These are phyloP conservation scores for Glarea lozoyensis DNA, from an alignment of 495 filamentous ascomycete genomes.

Conservation along the genomic window DNA sequence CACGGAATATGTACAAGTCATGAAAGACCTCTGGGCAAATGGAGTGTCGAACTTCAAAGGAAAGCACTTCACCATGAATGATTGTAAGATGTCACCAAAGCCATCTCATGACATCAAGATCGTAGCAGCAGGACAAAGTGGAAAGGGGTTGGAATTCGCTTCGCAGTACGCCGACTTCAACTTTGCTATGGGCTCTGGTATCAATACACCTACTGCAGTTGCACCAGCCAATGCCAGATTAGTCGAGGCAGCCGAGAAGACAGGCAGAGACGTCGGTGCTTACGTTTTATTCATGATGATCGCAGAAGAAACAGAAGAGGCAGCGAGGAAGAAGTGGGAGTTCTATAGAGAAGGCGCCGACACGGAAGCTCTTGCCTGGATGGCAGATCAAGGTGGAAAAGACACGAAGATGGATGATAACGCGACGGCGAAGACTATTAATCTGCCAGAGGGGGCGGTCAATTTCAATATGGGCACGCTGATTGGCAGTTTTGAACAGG, in stretches of 20 bases:
- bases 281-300: slow-evolving; percentile 27
- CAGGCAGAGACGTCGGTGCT: slow-evolving; percentile 22
- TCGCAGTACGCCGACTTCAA: slow-evolving; percentile 24
- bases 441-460: slow-evolving; percentile 22
- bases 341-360: slow-evolving; percentile 24
- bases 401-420: slow-evolving; percentile 24
- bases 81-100: slow-evolving; percentile 26
- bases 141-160: slow-evolving; percentile 25
- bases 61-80: slow-evolving; percentile 26
- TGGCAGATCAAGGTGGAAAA: slow-evolving; percentile 22
- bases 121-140: slow-evolving; percentile 23
- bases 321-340: slow-evolving; percentile 24
- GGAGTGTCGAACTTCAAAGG: slow-evolving; percentile 27
- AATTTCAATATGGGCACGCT: slow-evolving; percentile 26
- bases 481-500: slow-evolving; percentile 22
- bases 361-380: slow-evolving; percentile 22
- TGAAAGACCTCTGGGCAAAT: slow-evolving; percentile 25
- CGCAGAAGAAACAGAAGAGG: slow-evolving; percentile 25
- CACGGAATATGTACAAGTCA: slow-evolving; percentile 26
- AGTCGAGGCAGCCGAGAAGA: slow-evolving; percentile 18
- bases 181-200: slow-evolving; percentile 22
- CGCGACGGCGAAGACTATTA: slow-evolving; percentile 20
- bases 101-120: slow-evolving; percentile 22
- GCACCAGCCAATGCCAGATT: slow-evolving; percentile 16
- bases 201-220: slow-evolving; percentile 24